Conservation (phyloP, 306 rosid genomes). For the Trifolium dubium region DNA sequence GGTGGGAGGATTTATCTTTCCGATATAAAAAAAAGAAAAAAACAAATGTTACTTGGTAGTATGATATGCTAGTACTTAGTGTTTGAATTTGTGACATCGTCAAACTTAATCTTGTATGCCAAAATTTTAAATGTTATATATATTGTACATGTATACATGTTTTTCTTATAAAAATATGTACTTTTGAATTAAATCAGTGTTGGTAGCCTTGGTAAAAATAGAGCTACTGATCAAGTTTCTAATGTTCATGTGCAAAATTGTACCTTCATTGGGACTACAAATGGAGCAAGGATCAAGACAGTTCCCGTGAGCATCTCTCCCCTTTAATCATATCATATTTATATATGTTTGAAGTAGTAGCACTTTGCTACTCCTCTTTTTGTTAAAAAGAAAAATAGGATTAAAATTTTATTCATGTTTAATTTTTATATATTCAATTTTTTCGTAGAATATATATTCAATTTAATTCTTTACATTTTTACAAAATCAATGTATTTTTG, state of each 20-base stretch:
- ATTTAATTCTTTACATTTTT: background rate
- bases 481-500: background rate
- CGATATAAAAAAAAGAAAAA: too few species aligned
- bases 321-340: too few species aligned
- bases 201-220: conserved; percentile 52
- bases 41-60: too few species aligned
- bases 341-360: too few species aligned
- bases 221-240: conserved; percentile 1
- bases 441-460: background rate
- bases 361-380: too few species aligned
- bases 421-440: background rate
- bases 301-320: conserved; percentile 22
- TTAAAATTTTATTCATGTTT: background rate
- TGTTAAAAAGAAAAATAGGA: background rate
- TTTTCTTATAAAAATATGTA: background rate
- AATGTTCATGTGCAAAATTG: conserved; percentile 46
- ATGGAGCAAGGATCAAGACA: conserved; percentile 62
- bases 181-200: conserved; percentile 26
- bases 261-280: conserved; percentile 31
- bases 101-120: background rate
- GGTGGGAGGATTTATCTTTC: too few species aligned
- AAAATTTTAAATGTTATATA: background rate
- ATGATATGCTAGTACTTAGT: background rate
- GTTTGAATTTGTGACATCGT: background rate
- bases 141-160: background rate